A percentile compares a stretch with the other conserved stretches of the same genome.
These are phyloP conservation scores for Zopfia rhizophila DNA, from an alignment of 2,329 filamentous ascomycete species.

Conservation along the genomic window DNA sequence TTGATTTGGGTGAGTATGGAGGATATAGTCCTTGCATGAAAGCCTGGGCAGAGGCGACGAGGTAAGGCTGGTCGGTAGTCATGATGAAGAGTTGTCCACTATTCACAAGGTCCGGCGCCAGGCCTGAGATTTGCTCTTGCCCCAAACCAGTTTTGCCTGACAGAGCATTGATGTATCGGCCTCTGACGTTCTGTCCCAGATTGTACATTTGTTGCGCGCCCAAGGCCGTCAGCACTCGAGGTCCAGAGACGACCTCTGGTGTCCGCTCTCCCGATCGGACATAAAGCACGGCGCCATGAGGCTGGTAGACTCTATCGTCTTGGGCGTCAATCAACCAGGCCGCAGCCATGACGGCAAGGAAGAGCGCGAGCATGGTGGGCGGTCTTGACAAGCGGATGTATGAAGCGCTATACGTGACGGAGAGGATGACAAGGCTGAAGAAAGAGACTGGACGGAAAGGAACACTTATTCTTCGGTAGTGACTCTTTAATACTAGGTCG, in stretches of 20 bases:
- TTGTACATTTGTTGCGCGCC: conserved; percentile 65
- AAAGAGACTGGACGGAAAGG: conserved; percentile 14
- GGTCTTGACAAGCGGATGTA: not conserved
- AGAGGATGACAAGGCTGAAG: conserved; percentile 13
- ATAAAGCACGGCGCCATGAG: conserved; percentile 64
- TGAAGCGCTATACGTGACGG: conserved; percentile 5
- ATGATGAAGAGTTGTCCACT: conserved; percentile 60
- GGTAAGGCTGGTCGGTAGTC: conserved; percentile 59
- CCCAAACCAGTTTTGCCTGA: conserved; percentile 33
- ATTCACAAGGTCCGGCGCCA: conserved; percentile 58
- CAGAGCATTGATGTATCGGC: conserved; percentile 60
- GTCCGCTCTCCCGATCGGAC: conserved; percentile 66
- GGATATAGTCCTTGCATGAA: conserved; percentile 72
- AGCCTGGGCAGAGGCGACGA: conserved; percentile 65
- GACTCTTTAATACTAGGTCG: conserved; percentile 8
- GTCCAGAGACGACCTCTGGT: conserved; percentile 47
- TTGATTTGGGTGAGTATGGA: conserved; percentile 52
- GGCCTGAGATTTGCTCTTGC: conserved; percentile 42
- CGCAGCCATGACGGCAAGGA: conserved; percentile 34
- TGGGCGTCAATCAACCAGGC: conserved; percentile 35
- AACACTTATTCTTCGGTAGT: conserved; percentile 23
- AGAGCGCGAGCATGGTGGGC: conserved; percentile 39
- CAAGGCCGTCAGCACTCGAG: conserved; percentile 60
- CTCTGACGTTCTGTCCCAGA: conserved; percentile 62
- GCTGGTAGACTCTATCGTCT: conserved; percentile 42